These are phyloP conservation scores for Musa balbisiana DNA, from an alignment of 202 grass and related monocot species.

Conservation along the genomic window DNA sequence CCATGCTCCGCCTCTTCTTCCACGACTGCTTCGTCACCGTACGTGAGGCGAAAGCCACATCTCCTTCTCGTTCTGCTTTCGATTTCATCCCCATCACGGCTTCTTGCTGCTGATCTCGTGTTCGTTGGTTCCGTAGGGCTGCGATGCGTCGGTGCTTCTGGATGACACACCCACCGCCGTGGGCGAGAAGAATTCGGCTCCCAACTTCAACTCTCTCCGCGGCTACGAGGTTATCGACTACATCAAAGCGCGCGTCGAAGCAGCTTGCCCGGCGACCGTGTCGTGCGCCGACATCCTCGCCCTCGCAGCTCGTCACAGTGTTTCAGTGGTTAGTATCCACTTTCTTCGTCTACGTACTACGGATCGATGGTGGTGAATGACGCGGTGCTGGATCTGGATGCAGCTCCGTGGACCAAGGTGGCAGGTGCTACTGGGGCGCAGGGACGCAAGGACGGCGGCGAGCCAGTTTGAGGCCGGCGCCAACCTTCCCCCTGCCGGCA, in stretches of 20 bases:
- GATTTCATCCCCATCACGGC: not conserved
- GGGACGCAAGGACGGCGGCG: conserved; percentile 43
- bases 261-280: conserved; percentile 20
- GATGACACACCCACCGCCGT: conserved; percentile 18
- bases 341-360: too few relatives aligned
- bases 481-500: conserved; percentile 43
- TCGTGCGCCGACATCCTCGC: conserved; percentile 34
- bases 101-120: not conserved
- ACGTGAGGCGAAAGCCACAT: not conserved
- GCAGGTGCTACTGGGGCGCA: conserved; percentile 45
- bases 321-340: conserved; percentile 7
- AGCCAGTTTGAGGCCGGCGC: conserved; percentile 49
- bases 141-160: conserved; percentile 37
- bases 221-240: conserved; percentile 27
- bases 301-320: conserved; percentile 16
- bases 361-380: too few relatives aligned
- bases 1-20: conserved; percentile 68
- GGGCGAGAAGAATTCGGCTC: conserved; percentile 25
- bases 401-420: conserved; percentile 70
- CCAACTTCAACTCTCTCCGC: conserved; percentile 28
- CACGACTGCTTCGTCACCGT: conserved; percentile 52
- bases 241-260: conserved; percentile 22
- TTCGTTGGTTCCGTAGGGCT: conserved; percentile 14
- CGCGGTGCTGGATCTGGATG: not conserved
- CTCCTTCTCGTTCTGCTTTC: not conserved